Conservation (phyloP, 352 stramenopile species). For the Phytophthora pisi region DNA sequence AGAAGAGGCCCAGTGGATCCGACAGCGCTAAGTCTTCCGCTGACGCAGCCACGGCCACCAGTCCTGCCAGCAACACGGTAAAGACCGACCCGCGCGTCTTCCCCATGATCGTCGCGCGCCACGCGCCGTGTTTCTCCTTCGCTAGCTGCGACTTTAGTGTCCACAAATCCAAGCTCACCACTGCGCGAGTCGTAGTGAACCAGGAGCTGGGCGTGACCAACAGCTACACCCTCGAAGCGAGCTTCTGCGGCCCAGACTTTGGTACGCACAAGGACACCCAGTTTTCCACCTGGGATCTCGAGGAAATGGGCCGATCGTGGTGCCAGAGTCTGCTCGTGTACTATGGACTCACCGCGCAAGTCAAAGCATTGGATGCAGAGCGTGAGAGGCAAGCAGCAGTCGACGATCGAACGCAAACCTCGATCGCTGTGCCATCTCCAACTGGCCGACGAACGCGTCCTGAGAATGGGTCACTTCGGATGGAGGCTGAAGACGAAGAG, state of each 20-base stretch:
- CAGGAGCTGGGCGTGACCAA: constrained; percentile 86
- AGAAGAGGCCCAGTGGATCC: constrained; percentile 24
- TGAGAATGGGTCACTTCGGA: background rate
- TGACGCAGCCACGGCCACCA: background rate
- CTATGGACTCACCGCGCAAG: constrained; percentile 59
- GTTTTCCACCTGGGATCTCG: constrained; percentile 75
- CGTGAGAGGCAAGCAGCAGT: constrained; percentile 7
- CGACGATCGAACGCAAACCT: constrained; percentile 9
- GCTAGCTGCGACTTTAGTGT: constrained; percentile 91
- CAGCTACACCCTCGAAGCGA: constrained; percentile 91
- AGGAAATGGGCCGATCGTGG: constrained; percentile 77
- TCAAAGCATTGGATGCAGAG: constrained; percentile 45
- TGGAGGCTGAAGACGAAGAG: constrained; percentile 29
- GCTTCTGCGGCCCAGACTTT: constrained; percentile 88
- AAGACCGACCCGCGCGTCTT: constrained; percentile 77
- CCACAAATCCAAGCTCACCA: constrained; percentile 89
- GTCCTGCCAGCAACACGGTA: constrained; percentile 18
- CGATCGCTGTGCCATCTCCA: background rate
- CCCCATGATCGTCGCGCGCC: constrained; percentile 77
- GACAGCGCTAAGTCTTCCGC: constrained; percentile 9
- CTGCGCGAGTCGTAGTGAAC: constrained; percentile 90
- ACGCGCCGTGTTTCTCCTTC: constrained; percentile 81
- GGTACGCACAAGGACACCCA: constrained; percentile 69
- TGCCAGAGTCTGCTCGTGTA: constrained; percentile 82
- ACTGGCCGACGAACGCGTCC: background rate